phyloP scores from a whole-genome alignment of 495 filamentous ascomycete species.

The Platismatia glauca region DNA sequence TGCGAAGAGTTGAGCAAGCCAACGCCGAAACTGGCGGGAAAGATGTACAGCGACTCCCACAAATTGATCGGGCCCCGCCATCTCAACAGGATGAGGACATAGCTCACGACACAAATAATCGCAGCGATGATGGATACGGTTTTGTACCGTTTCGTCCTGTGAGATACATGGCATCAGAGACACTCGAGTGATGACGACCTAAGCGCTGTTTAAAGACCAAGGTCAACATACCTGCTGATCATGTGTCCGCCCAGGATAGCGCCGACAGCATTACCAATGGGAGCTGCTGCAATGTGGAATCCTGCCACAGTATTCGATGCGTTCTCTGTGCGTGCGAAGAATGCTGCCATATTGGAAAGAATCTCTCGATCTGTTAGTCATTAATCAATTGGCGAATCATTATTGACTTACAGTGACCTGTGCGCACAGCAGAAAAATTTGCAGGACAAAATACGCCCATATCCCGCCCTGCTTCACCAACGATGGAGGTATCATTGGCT shows the following conservation, averaged over 20 bases:
- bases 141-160: slow-evolving; percentile 29
- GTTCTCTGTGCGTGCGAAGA: slow-evolving; percentile 26
- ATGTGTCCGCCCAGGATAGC: slow-evolving; percentile 24
- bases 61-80: slow-evolving; percentile 26
- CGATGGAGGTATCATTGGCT: slow-evolving; percentile 28
- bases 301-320: slow-evolving; percentile 22
- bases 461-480: slow-evolving; percentile 23
- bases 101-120: slow-evolving; percentile 15
- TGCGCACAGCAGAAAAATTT: slow-evolving; percentile 18
- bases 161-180: not conserved
- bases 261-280: slow-evolving; percentile 24
- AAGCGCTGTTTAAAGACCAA: too few species aligned
- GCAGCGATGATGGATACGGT: slow-evolving; percentile 21
- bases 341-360: slow-evolving; percentile 6
- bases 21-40: slow-evolving; percentile 24
- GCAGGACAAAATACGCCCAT: slow-evolving; percentile 19
- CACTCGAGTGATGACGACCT: too few species aligned
- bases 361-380: not conserved
- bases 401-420: slow-evolving; percentile 19
- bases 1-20: slow-evolving; percentile 28
- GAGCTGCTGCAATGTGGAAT: slow-evolving; percentile 6
- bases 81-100: slow-evolving; percentile 24
- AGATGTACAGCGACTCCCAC: slow-evolving; percentile 22
- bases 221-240: slow-evolving; percentile 27
- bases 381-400: too few species aligned